Evolutionary conservation across 2,329 filamentous ascomycete genomes (phyloP), one percentile per base, ranked within the genome.

Genomic region (Pseudocercospora fijiensis): DNA sequence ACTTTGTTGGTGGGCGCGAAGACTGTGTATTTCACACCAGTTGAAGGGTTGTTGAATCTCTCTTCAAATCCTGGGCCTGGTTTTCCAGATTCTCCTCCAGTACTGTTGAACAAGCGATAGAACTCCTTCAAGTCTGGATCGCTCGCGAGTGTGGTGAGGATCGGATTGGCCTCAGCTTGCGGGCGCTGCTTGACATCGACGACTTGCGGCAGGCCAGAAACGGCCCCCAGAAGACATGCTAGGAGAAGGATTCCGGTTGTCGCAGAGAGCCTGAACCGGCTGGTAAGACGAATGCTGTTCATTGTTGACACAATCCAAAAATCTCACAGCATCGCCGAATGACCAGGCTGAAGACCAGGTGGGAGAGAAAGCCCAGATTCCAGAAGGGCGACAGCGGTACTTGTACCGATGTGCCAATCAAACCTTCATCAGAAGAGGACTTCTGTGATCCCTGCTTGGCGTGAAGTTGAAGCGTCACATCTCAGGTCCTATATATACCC

Each of bases 1-100:
- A 67, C 64, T 20, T 63, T 10, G 20, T 67, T 67, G 3, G 66
- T 67, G 2, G 66, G 62, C 16, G 65, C 65, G n/a, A 68, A 65
- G 20, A 60, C 56, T 1, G 65, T 68, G 43, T 61, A 68, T 5
- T 63, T 27, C 10, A 63, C 37, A 24, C 55, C 47, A 10, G 24
- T 62, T 3, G 30, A 27, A 5, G 58, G 63, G 28, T 65, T 53
- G 30, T 68, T 67, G 66, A 68, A 67, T 27, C 65, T 60, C 49
- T 68, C 66, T 26, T 67, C 62, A 10, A 68, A 57, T 4, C 33
- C 62, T 4, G 64, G 60, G 7, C 65, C 64, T 20, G 65, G 65
- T 11, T 49, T 58, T 11, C 65, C 64, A 4, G 62, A 64, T 1
- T 55, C 47, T 5, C 58, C 60, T 45, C 64, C 66, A n/a, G 64